Base-by-base conservation (phyloP, 352 stramenopile species). In the Phytophthora ohioensis region DNA sequence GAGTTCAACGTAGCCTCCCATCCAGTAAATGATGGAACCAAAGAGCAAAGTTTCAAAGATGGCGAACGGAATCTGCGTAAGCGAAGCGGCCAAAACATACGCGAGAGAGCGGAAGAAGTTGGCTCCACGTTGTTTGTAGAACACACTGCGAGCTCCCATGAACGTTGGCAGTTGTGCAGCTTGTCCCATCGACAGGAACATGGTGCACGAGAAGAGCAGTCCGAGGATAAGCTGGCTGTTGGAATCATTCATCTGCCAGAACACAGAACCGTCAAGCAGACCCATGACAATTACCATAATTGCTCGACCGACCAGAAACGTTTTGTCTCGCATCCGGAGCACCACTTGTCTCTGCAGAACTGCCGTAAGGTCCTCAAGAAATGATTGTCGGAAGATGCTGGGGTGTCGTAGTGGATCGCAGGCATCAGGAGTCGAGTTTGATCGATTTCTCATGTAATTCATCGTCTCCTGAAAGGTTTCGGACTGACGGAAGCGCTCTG, bases 81-180 rank as follows among this genome's bases (percentile, higher is more conserved):
- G 12, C 7, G 73, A 86, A 5, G 71, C 73, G 2, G 78, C 81
- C 47, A 97, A 48, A 10, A 97, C 84, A 67, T 97, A 98, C 10
- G 87, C 82, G 0, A 82, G 83, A 1, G 91, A 84, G 7, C 89
- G 85, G 59, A 92, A 97, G 67, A 97, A 97, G 64, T 97, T 97
- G 27, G 85, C 80, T 21, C 92, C 87, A 1, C 82, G 80, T 42
- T 98, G 92, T 67, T 97, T 97, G 84, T 97, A 97, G 67, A 96
- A 98, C 9, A 95, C 74, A 0, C 63, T 75, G 36, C 85, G 86
- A 31, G 78, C 79, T 31, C 84, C 76, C 75, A 97, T 91, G 60
- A 97, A 93, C 30, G 81, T 85, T 17, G 90, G 81, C 13, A 98
- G 65, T 45, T 95, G 84, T 4, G 91, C 64, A 38, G 93, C 92